A percentile compares a stretch with the other conserved stretches of the same genome.
Evolutionary conservation across 768 basidiomycete genomes (phyloP).

Genomic region (Kwoniella sp.): DNA sequence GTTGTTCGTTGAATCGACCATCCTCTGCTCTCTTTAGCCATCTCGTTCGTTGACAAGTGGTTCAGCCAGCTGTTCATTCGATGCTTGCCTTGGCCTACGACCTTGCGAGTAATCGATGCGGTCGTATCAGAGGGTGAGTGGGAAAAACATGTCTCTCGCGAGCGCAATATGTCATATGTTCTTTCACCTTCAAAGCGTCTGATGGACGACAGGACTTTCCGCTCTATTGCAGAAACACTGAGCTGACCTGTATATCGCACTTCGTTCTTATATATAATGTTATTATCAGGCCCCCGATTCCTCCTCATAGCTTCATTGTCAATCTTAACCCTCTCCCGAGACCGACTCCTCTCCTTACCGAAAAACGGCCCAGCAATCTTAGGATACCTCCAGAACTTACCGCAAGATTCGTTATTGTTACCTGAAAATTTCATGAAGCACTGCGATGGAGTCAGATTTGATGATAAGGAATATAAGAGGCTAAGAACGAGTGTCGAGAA

Average conservation of each 20-base stretch:
- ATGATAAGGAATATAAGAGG: conserved; percentile 44
- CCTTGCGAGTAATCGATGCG: conserved; percentile 44
- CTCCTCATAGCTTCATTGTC: conserved; percentile 43
- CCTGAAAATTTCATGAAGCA: conserved; percentile 50
- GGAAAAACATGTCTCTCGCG: too few relatives aligned
- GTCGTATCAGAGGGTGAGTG: conserved; percentile 47
- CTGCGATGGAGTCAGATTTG: conserved; percentile 41
- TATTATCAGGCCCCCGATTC: conserved; percentile 40
- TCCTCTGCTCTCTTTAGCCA: conserved; percentile 26
- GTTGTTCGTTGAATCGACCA: too few relatives aligned
- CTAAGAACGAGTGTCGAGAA: conserved; percentile 43
- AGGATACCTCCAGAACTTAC: conserved; percentile 38
- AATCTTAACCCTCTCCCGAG: conserved; percentile 44
- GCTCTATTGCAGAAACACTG: too few relatives aligned
- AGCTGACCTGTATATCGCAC: too few relatives aligned
- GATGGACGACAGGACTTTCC: too few relatives aligned
- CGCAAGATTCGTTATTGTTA: conserved; percentile 42
- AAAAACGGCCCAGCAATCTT: conserved; percentile 28
- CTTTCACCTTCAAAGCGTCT: too few relatives aligned
- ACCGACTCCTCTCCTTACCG: conserved; percentile 39
- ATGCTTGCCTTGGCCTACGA: conserved; percentile 50
- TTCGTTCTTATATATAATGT: too few relatives aligned
- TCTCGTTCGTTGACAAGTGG: conserved; percentile 46
- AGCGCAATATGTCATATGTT: too few relatives aligned
- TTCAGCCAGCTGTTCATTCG: conserved; percentile 45